Evolutionary conservation across 192 early-diverging fungal genomes (phyloP), one percentile per base, ranked within the genome.

Genomic region (Glomus cerebriforme): DNA sequence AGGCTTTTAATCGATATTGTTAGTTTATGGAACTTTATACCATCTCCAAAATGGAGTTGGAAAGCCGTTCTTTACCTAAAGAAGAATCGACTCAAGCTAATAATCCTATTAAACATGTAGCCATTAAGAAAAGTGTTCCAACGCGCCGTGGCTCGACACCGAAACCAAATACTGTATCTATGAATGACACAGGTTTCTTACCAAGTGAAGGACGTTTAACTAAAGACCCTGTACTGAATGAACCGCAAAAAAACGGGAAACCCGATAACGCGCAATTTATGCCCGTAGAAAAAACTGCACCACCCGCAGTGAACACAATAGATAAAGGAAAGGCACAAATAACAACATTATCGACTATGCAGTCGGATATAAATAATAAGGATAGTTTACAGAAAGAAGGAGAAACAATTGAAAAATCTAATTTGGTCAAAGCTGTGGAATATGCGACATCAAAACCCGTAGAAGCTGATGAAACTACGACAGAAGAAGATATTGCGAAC

Each of bases 401-500:
- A 12, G 34, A 65, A 65, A 31, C 47, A 3, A 15, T 26, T 26
- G 26, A 43, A 70, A 45, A 70, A 34, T 13, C 3, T 35, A 74
- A 63, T 43, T 32, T 75, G 22, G 47, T 35, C 1, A 29, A 45
- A 24, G 19, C 43, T 22, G 74, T 76, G 1, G 64, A 78, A 47
- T 78, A 78, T 32, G 76, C 76, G 67, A 5, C 37, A 24, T 19
- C 63, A 3, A 78, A 35, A 7, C 62, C 76, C 17, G 65, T 64
- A 27, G 32, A 49, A 29, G 39, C 66, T 32, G 76, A 78, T 68
- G 43, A 64, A 27, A 78, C 13, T 31, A 78, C 76, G 5, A 78
- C 76, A 45, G 76, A 78, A 31, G 76, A 78, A 7, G 63, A 66
- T 27, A 65, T 78, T 47, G 9, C 7, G 17, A 78, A 54, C 27